Conservation (phyloP, 768 basidiomycete genomes). For the Collybia sordida region DNA sequence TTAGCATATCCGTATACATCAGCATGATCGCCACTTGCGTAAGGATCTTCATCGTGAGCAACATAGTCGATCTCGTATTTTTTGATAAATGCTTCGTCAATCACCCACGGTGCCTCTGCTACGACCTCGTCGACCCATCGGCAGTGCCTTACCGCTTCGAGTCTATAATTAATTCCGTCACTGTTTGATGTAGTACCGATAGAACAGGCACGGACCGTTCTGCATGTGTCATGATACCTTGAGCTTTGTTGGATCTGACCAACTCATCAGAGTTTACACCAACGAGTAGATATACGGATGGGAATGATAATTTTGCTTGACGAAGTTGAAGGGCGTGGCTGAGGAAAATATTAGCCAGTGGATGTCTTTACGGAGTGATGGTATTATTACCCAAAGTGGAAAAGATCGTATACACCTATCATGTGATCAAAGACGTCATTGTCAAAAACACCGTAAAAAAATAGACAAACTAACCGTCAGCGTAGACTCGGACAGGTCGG, state of each 20-base stretch:
- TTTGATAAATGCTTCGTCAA: constrained; percentile 79
- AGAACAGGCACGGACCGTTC: constrained; percentile 38
- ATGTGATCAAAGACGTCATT: constrained; percentile 30
- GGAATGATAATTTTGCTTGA: constrained; percentile 94
- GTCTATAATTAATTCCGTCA: constrained; percentile 35
- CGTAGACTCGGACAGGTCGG: constrained; percentile 86
- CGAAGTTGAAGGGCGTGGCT: constrained; percentile 95
- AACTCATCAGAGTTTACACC: constrained; percentile 93
- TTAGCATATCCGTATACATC: constrained; percentile 89
- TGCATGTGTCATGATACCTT: constrained; percentile 82
- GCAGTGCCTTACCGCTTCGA: constrained; percentile 93
- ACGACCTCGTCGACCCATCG: constrained; percentile 96
- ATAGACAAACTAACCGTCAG: constrained; percentile 67
- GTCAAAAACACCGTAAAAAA: constrained; percentile 6
- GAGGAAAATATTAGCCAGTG: constrained; percentile 7
- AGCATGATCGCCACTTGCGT: constrained; percentile 71
- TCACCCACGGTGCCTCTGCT: constrained; percentile 88
- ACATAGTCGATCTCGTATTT: constrained; percentile 94
- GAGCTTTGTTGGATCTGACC: constrained; percentile 75
- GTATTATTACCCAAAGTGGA: constrained; percentile 83
- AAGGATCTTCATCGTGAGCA: constrained; percentile 93
- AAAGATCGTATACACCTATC: constrained; percentile 91
- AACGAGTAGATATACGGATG: constrained; percentile 84
- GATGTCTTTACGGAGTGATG: not conserved
- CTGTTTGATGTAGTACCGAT: not conserved